A percentile compares a stretch with the other conserved stretches of the same genome.
Conservation (phyloP, 1,284 basidiomycete species). For the Puccinia brachypodii region DNA sequence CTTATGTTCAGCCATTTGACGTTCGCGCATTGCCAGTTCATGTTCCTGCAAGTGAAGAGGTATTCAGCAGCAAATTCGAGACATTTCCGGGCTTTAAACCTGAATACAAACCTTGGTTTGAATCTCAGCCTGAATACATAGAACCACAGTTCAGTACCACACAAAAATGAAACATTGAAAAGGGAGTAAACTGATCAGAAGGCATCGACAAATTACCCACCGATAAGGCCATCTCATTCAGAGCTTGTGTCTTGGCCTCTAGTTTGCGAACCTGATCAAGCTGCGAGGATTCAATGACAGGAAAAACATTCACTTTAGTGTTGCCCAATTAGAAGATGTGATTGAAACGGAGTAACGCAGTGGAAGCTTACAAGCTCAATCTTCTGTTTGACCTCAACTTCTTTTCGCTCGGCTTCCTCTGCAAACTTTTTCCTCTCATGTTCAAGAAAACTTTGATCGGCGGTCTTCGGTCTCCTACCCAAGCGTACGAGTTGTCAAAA, state of each 20-base stretch:
- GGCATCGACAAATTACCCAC: neutral
- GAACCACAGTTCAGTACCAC: neutral
- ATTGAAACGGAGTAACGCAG: neutral
- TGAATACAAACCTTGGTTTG: slow-evolving; percentile 14
- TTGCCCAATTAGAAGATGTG: neutral
- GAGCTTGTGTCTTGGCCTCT: slow-evolving; percentile 42
- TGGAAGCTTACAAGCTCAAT: slow-evolving; percentile 28
- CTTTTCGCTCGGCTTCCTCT: slow-evolving; percentile 30
- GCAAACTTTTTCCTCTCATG: slow-evolving; percentile 12
- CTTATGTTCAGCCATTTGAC: slow-evolving; percentile 35
- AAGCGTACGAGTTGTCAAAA: neutral
- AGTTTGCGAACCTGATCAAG: slow-evolving; percentile 38
- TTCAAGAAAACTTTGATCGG: slow-evolving; percentile 30
- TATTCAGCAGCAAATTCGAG: neutral
- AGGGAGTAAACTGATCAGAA: neutral
- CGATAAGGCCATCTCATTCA: slow-evolving; percentile 40
- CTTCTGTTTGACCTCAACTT: slow-evolving; percentile 37
- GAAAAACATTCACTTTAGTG: neutral
- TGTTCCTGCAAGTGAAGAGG: slow-evolving; percentile 26
- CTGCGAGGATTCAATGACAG: neutral
- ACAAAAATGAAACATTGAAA: neutral
- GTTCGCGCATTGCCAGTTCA: slow-evolving; percentile 41
- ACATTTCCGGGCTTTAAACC: neutral
- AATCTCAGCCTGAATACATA: slow-evolving; percentile 24
- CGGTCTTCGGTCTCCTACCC: slow-evolving; percentile 33